phyloP scores from a whole-genome alignment of 305 asterid species.

The Withania somnifera region DNA sequence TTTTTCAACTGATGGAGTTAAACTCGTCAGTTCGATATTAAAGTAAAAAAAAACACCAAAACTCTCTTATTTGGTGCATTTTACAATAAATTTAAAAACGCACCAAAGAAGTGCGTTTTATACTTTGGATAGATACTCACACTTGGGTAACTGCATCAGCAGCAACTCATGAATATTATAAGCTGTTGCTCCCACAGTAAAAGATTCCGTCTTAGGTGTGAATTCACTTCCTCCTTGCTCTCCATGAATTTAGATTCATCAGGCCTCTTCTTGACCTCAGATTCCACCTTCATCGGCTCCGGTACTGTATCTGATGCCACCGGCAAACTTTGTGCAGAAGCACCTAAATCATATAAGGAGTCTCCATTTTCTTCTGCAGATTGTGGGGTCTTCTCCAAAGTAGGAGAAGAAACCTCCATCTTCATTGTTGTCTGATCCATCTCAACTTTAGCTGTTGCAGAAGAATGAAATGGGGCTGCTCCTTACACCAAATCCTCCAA shows the following conservation, averaged over 20 bases:
- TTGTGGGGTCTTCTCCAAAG: constrained; percentile 41
- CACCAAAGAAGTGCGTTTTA: too few species aligned
- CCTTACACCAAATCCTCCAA: constrained; percentile 28
- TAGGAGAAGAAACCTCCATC: constrained; percentile 44
- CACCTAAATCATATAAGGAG: constrained; percentile 21
- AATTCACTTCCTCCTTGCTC: constrained; percentile 35
- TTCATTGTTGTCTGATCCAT: constrained; percentile 46
- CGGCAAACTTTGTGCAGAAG: constrained; percentile 13
- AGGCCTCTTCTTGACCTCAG: constrained; percentile 27
- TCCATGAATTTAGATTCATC: constrained; percentile 20
- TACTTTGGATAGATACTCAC: constrained; percentile 35
- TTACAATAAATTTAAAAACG: too few species aligned
- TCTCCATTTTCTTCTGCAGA: constrained; percentile 34
- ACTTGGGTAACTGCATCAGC: constrained; percentile 24
- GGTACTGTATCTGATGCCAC: constrained; percentile 1
- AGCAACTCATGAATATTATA: constrained; percentile 23
- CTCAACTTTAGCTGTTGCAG: constrained; percentile 31
- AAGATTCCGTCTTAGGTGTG: constrained; percentile 44
- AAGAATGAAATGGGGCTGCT: constrained; percentile 30
- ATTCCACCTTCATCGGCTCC: constrained; percentile 22
- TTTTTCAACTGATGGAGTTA: too few species aligned
- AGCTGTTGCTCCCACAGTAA: constrained; percentile 27
- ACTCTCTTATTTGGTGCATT: too few species aligned
- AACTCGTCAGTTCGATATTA: too few species aligned
- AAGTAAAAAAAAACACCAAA: too few species aligned